Evolutionary conservation across 2,329 filamentous ascomycete species (phyloP), one percentile per base, ranked within the genome.

Genomic region (Bipolaris bicolor): DNA sequence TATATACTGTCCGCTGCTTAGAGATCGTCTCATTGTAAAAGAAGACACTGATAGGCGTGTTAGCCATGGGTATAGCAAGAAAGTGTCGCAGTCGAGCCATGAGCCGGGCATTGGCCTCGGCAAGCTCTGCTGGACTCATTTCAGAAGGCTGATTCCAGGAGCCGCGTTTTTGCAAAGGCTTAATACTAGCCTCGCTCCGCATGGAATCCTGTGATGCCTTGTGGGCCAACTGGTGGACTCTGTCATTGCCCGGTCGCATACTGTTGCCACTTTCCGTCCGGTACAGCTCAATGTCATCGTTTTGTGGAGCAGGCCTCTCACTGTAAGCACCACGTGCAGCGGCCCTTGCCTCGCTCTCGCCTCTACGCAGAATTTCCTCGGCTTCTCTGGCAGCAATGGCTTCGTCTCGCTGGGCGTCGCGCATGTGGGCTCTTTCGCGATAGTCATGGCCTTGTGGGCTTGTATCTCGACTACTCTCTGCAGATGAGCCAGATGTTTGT

Each of bases 51-150:
- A 99, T 89, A 0, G 93, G 89, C 18, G 88, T 84, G 49, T 89
- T 86, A 1, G 89, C 86, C 55, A 93, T 80, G 0, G 95, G 92
- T 39, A 88, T 93, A 1, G 92, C 92, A 79, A 99, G 85, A 73
- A 99, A 99, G 0, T 95, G 95, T 13, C 88, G 88, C 41, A 99
- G 83, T 51, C 95, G 85, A 50, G 91, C 88, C 88, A 97, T 92
- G 43, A 99, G 82, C 70, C 96, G 91, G 9, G 88, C 84, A 74
- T 99, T 97, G 1, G 94, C 93, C 20, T 88, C 81, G 0, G 86
- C 81, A 10, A 97, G 79, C 72, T 99, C 92, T 9, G 88, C 86
- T 20, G 90, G 85, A 44, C 80, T 90, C 80, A 97, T 87, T 54
- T 91, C 86, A 3, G 81, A 77, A 11, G 81, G 81, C 33, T 79